Conservation (phyloP, 2,329 filamentous ascomycete species). For the Colletotrichum tofieldiae region DNA sequence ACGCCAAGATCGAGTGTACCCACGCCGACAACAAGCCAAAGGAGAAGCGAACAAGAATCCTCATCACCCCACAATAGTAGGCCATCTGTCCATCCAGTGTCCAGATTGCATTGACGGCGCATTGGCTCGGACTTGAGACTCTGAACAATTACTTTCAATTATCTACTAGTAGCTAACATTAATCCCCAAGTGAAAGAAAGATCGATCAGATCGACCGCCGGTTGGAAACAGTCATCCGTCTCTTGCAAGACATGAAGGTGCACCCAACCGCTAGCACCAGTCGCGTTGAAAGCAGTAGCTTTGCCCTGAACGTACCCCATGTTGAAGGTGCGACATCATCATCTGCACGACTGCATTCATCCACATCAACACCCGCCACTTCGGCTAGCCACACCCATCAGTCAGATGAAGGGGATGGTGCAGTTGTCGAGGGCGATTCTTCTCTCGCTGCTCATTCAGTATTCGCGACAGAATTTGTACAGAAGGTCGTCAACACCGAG, state of each 20-base stretch:
- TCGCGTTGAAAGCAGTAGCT: not conserved
- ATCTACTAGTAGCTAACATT: not conserved
- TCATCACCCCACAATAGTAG: slow-evolving; percentile 57
- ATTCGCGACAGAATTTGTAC: slow-evolving; percentile 63
- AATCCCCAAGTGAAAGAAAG: slow-evolving; percentile 52
- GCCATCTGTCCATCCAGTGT: slow-evolving; percentile 37
- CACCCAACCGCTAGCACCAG: slow-evolving; percentile 42
- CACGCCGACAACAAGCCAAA: slow-evolving; percentile 52
- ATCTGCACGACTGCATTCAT: slow-evolving; percentile 2
- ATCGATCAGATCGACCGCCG: slow-evolving; percentile 57
- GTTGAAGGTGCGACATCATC: slow-evolving; percentile 4
- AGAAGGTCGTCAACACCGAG: slow-evolving; percentile 54
- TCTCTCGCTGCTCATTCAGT: slow-evolving; percentile 62
- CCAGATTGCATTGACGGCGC: no score
- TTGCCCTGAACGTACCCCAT: not conserved
- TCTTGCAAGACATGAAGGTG: slow-evolving; percentile 54
- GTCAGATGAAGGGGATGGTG: slow-evolving; percentile 47
- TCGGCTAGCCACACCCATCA: slow-evolving; percentile 32
- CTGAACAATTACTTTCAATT: no score
- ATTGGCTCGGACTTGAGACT: not conserved
- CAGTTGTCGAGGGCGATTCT: slow-evolving; percentile 60
- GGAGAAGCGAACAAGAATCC: slow-evolving; percentile 56
- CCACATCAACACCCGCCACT: slow-evolving; percentile 40
- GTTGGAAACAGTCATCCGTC: slow-evolving; percentile 52
- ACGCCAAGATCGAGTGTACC: slow-evolving; percentile 56